These are phyloP conservation scores for Ogataea minuta DNA, from an alignment of 805 yeast genomes.

Conservation along the genomic window DNA sequence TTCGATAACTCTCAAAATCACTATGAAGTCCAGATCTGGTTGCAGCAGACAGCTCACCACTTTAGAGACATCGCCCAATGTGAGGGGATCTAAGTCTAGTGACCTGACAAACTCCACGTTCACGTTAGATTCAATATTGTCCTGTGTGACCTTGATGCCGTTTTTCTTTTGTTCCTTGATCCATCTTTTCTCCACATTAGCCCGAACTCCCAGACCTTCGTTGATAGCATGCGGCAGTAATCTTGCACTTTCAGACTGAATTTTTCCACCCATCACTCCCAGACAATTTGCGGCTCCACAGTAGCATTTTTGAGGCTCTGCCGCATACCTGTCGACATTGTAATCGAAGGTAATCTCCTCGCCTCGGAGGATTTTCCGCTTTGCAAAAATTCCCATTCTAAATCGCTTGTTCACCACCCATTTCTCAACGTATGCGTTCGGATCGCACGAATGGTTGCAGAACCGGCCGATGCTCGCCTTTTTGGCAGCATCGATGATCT, in stretches of 20 bases:
- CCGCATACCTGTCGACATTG: conserved; percentile 95
- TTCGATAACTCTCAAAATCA: conserved; percentile 64
- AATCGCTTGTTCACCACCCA: conserved; percentile 93
- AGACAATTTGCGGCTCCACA: conserved; percentile 92
- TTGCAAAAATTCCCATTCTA: conserved; percentile 93
- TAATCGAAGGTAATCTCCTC: conserved; percentile 93
- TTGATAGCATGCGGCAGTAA: conserved; percentile 78
- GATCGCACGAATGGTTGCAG: conserved; percentile 92
- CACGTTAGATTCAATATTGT: conserved; percentile 53
- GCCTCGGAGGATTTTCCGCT: conserved; percentile 64
- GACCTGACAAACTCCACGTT: conserved; percentile 64
- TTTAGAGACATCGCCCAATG: conserved; percentile 62
- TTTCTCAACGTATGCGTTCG: conserved; percentile 92
- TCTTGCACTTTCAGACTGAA: conserved; percentile 89
- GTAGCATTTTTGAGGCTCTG: conserved; percentile 88
- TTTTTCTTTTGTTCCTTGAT: conserved; percentile 53
- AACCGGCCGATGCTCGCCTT: conserved; percentile 89
- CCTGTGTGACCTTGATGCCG: conserved; percentile 48
- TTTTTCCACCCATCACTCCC: conserved; percentile 94
- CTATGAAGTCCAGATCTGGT: conserved; percentile 62
- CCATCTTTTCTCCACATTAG: conserved; percentile 70
- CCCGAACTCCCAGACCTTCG: conserved; percentile 79
- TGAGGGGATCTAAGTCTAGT: conserved; percentile 52
- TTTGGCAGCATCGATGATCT: conserved; percentile 91
- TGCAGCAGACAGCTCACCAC: conserved; percentile 79